Base-by-base conservation (phyloP, 2,329 filamentous ascomycete genomes). In the Fusarium sp. region DNA sequence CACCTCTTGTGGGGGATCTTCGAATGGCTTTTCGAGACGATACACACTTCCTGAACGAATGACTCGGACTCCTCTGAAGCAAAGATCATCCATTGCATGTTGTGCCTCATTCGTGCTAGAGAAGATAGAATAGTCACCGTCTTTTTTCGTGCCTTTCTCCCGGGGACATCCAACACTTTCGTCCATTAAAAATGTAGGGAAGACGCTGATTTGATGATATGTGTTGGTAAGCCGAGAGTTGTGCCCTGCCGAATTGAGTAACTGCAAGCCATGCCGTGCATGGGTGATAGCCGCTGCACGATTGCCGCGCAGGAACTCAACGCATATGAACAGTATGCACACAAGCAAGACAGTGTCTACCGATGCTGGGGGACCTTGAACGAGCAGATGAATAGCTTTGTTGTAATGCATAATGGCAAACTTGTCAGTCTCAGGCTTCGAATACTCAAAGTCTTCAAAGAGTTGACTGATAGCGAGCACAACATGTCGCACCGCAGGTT, bases 301-400 rank as follows among this genome's bases (percentile, higher is more conserved):
- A 69, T 83, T 77, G 11, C 78, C 81, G 1, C 79, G 78, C 2
- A 84, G 71, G 58, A 82, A 79, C 65, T 84, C 82, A 56, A 84
- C 80, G 64, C 82, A 84, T 38, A 82, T 76, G 60, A 84, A 84
- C 18, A 84, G 70, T 4, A 83, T 63, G 59, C 82, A 84, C 0
- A 81, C 78, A 0, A 83, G 61, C 5, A 84, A 68, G 5, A 83
- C 78, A 0, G 78, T 70, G 32, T 81, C 78, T 18, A 80, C 73
- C 25, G 78, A 45, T 7, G 48, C 53, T 4, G 47, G 46, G 0
- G 62, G 38, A 4, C 75, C 73, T 2, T 74, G 62, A 12, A 78
- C 73, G 1, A 83, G 69, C 18, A 77, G 68, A 32, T 74, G 71
- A 25, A 84, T 81, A 2, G 82, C 82, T 1, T 76, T 70, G 60